Evolutionary conservation across 2,329 filamentous ascomycete species (phyloP), one percentile per base, ranked within the genome.

Genomic region (Pseudogymnoascus pannorum): DNA sequence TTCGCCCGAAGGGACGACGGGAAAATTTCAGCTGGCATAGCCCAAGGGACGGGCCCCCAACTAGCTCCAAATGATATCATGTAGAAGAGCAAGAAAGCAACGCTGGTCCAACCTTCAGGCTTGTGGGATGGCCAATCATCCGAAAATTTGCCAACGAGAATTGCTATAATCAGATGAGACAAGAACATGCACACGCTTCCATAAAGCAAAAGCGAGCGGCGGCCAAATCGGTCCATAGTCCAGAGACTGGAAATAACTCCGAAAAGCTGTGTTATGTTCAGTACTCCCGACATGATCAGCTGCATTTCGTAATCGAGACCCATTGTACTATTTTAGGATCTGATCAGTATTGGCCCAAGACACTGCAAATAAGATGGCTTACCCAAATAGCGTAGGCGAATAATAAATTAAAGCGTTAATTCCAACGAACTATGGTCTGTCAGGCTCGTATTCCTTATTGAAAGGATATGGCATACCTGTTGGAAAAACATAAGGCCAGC

Each of bases 381-480:
- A 38, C 64, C 79, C 69, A 68, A 86, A 86, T 0, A 87, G 75
- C 12, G 83, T 82, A 0, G 83, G 82, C 22, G 82, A 82, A 70
- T 85, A 87, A 72, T 86, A 86, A 61, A 82, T 81, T 67, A 87
- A 77, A 1, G 83, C 78, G 63, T 82, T 83, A 68, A 82, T 80
- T 0, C 79, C 79, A 7, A 76, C 72, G 42, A 81, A 79, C 40
- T 38, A 38, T 38, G 36, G 36, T 38, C n/a, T 38, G 36, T 38
- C 8, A 38, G n/a, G 36, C 36, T 38, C 3, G 66, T 38, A 16
- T 38, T 38, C 11, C n/a, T 16, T 38, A 38, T 38, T 38, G 36
- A 38, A 38, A 38, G 36, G 36, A 18, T 7, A 38, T 7, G 36
- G n/a, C 36, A 18, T 38, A 38, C 36, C 36, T 82, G 81, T 62